phyloP scores from a whole-genome alignment of 257 asterid genomes.

The Solanum verrucosum region DNA sequence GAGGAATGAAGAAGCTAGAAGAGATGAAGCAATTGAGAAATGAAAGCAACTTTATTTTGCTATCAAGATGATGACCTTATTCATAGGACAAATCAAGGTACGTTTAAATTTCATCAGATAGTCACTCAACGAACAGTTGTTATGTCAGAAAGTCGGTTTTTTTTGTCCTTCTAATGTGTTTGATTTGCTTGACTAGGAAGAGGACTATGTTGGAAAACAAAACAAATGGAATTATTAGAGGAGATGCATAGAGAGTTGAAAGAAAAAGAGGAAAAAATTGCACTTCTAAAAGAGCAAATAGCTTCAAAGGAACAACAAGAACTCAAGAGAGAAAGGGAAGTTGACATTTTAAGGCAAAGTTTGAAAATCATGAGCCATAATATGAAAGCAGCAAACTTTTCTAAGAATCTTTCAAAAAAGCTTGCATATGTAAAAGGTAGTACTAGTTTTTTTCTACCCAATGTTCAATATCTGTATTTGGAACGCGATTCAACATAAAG shows the following conservation, averaged over 20 bases:
- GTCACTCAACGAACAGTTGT: background rate
- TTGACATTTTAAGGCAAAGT: slow-evolving; percentile 70
- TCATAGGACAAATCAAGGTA: slow-evolving; percentile 47
- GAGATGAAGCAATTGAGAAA: slow-evolving; percentile 62
- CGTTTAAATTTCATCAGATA: background rate
- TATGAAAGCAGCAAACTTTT: slow-evolving; percentile 16
- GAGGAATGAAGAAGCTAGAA: slow-evolving; percentile 17
- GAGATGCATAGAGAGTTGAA: slow-evolving; percentile 39
- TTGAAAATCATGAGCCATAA: slow-evolving; percentile 59
- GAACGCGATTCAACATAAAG: background rate
- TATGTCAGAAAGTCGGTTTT: background rate
- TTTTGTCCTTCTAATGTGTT: background rate
- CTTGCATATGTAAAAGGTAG: background rate
- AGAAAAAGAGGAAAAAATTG: slow-evolving; percentile 49
- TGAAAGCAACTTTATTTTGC: slow-evolving; percentile 87
- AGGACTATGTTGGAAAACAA: slow-evolving; percentile 34
- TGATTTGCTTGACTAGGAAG: slow-evolving; percentile 27
- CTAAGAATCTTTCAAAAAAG: background rate
- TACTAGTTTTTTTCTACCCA: background rate
- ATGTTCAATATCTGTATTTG: background rate
- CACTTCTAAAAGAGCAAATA: slow-evolving; percentile 33
- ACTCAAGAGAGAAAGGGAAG: slow-evolving; percentile 52
- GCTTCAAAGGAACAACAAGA: slow-evolving; percentile 49
- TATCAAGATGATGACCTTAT: slow-evolving; percentile 79
- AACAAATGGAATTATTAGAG: slow-evolving; percentile 29